A percentile compares a stretch with the other conserved stretches of the same genome.
Conservation (phyloP, 2,329 filamentous ascomycete genomes). For the Colletotrichum sp. region DNA sequence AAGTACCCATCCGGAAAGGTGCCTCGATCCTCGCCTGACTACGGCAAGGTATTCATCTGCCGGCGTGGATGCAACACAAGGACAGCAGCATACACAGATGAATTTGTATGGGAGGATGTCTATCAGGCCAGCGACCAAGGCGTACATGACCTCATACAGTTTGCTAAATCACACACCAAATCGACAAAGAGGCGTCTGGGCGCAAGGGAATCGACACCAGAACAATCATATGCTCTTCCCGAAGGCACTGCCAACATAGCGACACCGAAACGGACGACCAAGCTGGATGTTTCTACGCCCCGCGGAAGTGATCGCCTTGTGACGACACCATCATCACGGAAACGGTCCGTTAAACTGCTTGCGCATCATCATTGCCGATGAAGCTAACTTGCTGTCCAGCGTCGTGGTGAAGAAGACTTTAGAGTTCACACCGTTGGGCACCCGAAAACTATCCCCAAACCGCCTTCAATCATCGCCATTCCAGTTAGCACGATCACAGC, state of each 20-base stretch:
- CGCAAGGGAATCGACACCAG: slow-evolving; percentile 29
- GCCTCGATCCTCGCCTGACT: slow-evolving; percentile 73
- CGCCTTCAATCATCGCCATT: slow-evolving; percentile 85
- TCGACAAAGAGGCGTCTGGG: slow-evolving; percentile 60
- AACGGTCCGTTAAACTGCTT: slow-evolving; percentile 29
- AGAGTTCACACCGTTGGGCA: slow-evolving; percentile 95
- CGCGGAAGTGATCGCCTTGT: slow-evolving; percentile 1
- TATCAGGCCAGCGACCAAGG: slow-evolving; percentile 71
- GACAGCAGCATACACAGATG: slow-evolving; percentile 88
- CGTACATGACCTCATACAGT: slow-evolving; percentile 67
- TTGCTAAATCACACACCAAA: slow-evolving; percentile 76
- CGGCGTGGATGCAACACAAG: slow-evolving; percentile 87
- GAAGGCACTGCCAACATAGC: slow-evolving; percentile 27
- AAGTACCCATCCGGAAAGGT: slow-evolving; percentile 78
- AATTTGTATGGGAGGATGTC: slow-evolving; percentile 90
- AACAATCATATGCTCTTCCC: slow-evolving; percentile 32
- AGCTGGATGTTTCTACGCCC: slow-evolving; percentile 22
- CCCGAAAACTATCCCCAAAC: slow-evolving; percentile 78
- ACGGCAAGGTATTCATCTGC: slow-evolving; percentile 88
- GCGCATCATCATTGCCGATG: neutral
- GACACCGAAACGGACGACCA: slow-evolving; percentile 6
- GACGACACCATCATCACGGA: slow-evolving; percentile 60
- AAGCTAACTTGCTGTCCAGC: slow-evolving; percentile 30
- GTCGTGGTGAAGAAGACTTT: slow-evolving; percentile 84
- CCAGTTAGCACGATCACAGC: slow-evolving; percentile 82